phyloP scores from a whole-genome alignment of 2,329 filamentous ascomycete genomes.

The Exophiala xenobiotica region DNA sequence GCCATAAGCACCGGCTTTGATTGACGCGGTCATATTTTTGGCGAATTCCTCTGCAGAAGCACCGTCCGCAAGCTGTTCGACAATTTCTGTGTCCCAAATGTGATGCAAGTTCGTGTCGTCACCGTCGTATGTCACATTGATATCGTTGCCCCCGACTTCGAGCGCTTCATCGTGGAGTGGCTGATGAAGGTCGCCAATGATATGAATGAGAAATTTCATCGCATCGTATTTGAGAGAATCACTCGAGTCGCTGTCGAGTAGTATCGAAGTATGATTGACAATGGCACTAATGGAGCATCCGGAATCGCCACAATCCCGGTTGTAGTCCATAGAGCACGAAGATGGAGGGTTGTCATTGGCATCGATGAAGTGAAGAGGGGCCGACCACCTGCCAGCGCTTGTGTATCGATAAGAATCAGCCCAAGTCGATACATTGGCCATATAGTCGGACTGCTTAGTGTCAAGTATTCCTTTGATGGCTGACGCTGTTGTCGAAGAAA shows the following conservation, averaged over 20 bases:
- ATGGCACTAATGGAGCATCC: constrained; percentile 56
- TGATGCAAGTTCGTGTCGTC: constrained; percentile 64
- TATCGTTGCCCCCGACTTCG: constrained; percentile 65
- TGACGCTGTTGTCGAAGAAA: constrained; percentile 43
- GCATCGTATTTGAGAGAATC: constrained; percentile 35
- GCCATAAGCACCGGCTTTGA: constrained; percentile 41
- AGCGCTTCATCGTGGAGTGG: constrained; percentile 65
- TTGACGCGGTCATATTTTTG: constrained; percentile 46
- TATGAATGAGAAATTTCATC: constrained; percentile 52
- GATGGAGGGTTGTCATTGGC: constrained; percentile 21
- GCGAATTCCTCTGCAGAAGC: constrained; percentile 57
- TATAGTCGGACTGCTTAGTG: constrained; percentile 46
- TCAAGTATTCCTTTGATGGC: constrained; percentile 48
- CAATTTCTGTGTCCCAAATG: constrained; percentile 67
- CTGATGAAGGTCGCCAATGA: constrained; percentile 72
- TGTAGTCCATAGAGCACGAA: constrained; percentile 26
- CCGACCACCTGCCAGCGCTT: constrained; percentile 48
- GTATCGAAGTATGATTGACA: constrained; percentile 48
- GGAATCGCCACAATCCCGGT: constrained; percentile 50
- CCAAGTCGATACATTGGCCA: constrained; percentile 55
- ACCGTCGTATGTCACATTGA: constrained; percentile 64
- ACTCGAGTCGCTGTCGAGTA: constrained; percentile 36
- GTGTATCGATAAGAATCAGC: constrained; percentile 54
- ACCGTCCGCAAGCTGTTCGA: constrained; percentile 35
- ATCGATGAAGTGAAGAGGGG: constrained; percentile 36